Base-by-base conservation (phyloP, 2,329 filamentous ascomycete species). In the Anthostomella pinea region DNA sequence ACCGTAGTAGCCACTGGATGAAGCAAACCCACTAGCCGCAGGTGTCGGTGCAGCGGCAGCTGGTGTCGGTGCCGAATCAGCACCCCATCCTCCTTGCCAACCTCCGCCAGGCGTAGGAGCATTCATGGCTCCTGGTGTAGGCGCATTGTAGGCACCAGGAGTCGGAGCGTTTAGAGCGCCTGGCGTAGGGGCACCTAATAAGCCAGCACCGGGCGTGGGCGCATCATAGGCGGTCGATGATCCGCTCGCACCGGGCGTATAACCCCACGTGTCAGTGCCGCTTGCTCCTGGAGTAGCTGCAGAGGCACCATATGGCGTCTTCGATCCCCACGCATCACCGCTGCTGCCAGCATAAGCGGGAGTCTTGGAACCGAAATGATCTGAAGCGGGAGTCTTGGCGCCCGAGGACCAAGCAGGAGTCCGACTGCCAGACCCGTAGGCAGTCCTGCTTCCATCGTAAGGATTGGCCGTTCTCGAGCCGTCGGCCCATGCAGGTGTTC, bases 331-430 rank as follows among this genome's bases (percentile, higher is more conserved):
- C 20, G 75, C 69, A 41, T 84, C 82, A 35, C 68, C 64, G 24
- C 66, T 63, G 15, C 58, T 45, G 32, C 61, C 53, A 28, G 65
- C 64, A 50, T 81, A 88, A 35, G 73, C 84, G 28, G 76, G 82
- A 9, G 79, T 84, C 54, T 80, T 83, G n/a, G 79, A 82, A 6
- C 83, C 83, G 53, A 84, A 86, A 14, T 73, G 71, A 53, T 83
- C 77, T 10, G 72, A 69, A 14, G 79, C 78, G 35, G 86, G 69
- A 1, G 85, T 91, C 59, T 85, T 83, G 35, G 83, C 79, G 34
- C 85, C 85, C 2, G 87, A 84, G 40, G 83, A 82, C 85, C 85
- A 90, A 5, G 83, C 84, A 6, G 85, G 85, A 1, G 84, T 89
- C 35, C 85, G 79, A 30, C 75, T 75, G 19, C 82, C 81, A 15